Conservation (phyloP, 2,329 filamentous ascomycete genomes). For the Aspergillus fumigatiaffinis region DNA sequence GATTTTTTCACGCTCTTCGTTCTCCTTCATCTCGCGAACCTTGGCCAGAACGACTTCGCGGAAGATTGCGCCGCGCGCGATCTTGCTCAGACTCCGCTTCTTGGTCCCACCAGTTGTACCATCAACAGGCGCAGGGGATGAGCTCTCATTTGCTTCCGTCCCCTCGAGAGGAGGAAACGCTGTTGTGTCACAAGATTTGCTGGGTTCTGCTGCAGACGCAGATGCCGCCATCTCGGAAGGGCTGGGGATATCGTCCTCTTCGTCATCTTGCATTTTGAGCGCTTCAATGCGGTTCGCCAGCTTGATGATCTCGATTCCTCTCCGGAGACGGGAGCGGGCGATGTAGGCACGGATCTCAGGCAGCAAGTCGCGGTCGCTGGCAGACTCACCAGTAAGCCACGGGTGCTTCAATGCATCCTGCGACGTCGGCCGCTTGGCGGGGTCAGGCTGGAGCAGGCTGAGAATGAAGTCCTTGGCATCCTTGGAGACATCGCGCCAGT, state of each 20-base stretch:
- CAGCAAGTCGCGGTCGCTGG: conserved; percentile 92
- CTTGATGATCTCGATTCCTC: conserved; percentile 94
- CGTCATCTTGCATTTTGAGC: conserved; percentile 89
- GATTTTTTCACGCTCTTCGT: conserved; percentile 69
- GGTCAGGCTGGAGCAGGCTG: conserved; percentile 71
- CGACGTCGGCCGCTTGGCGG: conserved; percentile 72
- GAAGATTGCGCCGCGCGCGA: conserved; percentile 74
- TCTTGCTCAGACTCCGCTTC: conserved; percentile 52
- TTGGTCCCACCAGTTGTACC: conserved; percentile 35
- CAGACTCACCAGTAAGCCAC: conserved; percentile 88
- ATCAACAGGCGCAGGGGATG: conserved; percentile 11
- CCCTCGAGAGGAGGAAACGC: conserved; percentile 22
- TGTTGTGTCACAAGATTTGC: conserved; percentile 19
- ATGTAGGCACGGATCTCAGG: conserved; percentile 95
- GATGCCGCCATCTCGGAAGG: conserved; percentile 58
- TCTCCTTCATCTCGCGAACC: conserved; percentile 84
- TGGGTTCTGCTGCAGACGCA: conserved; percentile 47
- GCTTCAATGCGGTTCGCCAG: conserved; percentile 92
- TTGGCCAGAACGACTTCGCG: conserved; percentile 91
- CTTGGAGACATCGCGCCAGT: conserved; percentile 95
- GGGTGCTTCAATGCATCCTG: conserved; percentile 74
- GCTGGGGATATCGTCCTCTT: conserved; percentile 65
- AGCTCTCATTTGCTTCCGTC: conserved; percentile 6
- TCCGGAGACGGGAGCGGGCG: conserved; percentile 82
- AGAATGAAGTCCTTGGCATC: conserved; percentile 96